These are phyloP conservation scores for Psilocybe cyanescens DNA, from an alignment of 768 basidiomycete genomes.

Conservation along the genomic window DNA sequence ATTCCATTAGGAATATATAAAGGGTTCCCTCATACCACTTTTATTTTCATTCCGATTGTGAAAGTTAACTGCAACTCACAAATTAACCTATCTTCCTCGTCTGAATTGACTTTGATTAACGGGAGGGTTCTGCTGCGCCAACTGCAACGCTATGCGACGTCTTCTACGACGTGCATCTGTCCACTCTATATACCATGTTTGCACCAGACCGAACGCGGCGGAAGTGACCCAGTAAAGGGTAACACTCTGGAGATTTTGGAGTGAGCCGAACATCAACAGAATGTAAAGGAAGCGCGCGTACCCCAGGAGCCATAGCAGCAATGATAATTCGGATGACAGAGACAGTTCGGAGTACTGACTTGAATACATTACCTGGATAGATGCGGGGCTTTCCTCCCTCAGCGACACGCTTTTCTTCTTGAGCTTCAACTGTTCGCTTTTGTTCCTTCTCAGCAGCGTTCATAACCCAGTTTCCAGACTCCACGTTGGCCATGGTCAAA, in stretches of 20 bases:
- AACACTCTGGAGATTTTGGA: slow-evolving; percentile 51
- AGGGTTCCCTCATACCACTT: slow-evolving; percentile 76
- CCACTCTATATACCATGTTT: slow-evolving; percentile 77
- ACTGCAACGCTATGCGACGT: slow-evolving; percentile 13
- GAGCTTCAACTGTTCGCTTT: slow-evolving; percentile 48
- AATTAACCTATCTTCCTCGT: neutral
- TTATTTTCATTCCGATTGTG: slow-evolving; percentile 64
- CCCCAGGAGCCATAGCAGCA: slow-evolving; percentile 73
- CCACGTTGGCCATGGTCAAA: slow-evolving; percentile 79
- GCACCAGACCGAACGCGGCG: slow-evolving; percentile 71
- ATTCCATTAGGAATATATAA: slow-evolving; percentile 30
- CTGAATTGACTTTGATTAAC: neutral
- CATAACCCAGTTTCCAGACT: slow-evolving; percentile 76
- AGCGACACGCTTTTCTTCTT: slow-evolving; percentile 49
- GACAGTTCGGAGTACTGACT: slow-evolving; percentile 54
- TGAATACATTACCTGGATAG: slow-evolving; percentile 49
- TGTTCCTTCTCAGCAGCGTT: slow-evolving; percentile 59
- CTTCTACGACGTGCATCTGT: slow-evolving; percentile 50
- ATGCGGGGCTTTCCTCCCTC: slow-evolving; percentile 49
- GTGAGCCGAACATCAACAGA: neutral
- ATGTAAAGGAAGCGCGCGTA: slow-evolving; percentile 28
- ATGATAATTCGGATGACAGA: slow-evolving; percentile 71
- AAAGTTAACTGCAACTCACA: slow-evolving; percentile 25
- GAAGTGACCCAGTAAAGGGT: slow-evolving; percentile 81
- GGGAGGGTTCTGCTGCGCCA: neutral